These are phyloP conservation scores for Tetradesmus lagerheimii DNA, from an alignment of 139 green algal species.

Conservation along the genomic window DNA sequence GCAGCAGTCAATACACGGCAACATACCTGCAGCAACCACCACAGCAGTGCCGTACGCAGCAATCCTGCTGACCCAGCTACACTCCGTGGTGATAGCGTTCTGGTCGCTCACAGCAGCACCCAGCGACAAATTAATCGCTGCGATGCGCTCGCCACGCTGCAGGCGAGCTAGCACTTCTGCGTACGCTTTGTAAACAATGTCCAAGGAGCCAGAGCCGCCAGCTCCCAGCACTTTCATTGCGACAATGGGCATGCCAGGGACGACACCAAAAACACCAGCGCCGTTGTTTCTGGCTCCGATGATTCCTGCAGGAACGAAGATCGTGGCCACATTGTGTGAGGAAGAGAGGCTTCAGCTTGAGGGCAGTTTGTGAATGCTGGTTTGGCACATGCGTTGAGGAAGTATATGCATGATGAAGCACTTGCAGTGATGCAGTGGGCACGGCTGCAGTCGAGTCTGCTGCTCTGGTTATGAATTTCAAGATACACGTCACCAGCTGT, in stretches of 20 bases:
- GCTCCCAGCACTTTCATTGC: conserved; percentile 26
- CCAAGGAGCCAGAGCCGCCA: conserved; percentile 1
- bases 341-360: too few relatives aligned
- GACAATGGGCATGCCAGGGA: conserved; percentile 18
- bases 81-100: neutral
- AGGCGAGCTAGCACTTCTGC: conserved; percentile 16
- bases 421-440: too few relatives aligned
- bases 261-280: conserved; percentile 6
- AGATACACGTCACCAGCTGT: neutral
- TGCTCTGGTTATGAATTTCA: too few relatives aligned
- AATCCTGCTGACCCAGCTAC: neutral
- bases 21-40: neutral
- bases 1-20: too few relatives aligned
- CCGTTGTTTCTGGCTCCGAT: conserved; percentile 33
- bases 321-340: too few relatives aligned
- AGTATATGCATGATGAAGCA: too few relatives aligned
- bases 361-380: too few relatives aligned
- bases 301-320: conserved; percentile 22
- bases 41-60: conserved; percentile 20
- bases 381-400: too few relatives aligned
- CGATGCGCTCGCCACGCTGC: conserved; percentile 25
- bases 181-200: conserved; percentile 27
- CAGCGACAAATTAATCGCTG: conserved; percentile 19
- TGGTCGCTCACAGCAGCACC: neutral
- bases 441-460: too few relatives aligned